Evolutionary conservation across 1,284 basidiomycete species (phyloP).

Genomic region (Pseudomicrostroma phylloplanum): DNA sequence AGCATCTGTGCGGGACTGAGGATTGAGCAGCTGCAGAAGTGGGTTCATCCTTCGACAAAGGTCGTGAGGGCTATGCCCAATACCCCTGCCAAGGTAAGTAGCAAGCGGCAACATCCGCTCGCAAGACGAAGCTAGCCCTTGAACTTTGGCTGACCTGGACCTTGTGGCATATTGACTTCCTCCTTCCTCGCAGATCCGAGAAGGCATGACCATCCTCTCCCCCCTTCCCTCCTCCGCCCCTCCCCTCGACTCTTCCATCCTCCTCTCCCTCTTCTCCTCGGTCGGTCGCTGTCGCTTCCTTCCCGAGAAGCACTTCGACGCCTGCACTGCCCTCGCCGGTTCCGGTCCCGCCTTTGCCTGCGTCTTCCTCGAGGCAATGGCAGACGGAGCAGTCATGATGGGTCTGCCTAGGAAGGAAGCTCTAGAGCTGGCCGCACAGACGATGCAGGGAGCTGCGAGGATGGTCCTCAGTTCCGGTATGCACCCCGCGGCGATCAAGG

Average conservation of each 20-base stretch:
- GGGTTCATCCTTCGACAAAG: slow-evolving; percentile 70
- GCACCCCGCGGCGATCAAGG: slow-evolving; percentile 95
- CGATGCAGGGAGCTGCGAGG: slow-evolving; percentile 89
- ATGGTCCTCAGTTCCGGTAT: slow-evolving; percentile 83
- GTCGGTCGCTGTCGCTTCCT: slow-evolving; percentile 43
- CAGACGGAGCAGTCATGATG: slow-evolving; percentile 99
- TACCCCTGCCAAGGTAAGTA: slow-evolving; percentile 81
- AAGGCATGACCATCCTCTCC: slow-evolving; percentile 49
- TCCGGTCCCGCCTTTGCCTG: slow-evolving; percentile 95
- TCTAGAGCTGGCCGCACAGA: slow-evolving; percentile 89
- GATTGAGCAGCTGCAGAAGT: slow-evolving; percentile 68
- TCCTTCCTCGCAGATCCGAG: slow-evolving; percentile 30
- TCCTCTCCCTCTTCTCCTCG: slow-evolving; percentile 43
- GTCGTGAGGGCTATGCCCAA: slow-evolving; percentile 98
- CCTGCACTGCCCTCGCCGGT: slow-evolving; percentile 90
- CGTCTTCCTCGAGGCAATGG: slow-evolving; percentile 96
- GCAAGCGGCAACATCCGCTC: neutral
- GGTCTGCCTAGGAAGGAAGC: slow-evolving; percentile 89
- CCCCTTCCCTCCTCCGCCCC: slow-evolving; percentile 24
- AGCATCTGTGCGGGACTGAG: slow-evolving; percentile 95
- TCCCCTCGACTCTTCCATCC: slow-evolving; percentile 27
- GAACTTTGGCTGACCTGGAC: neutral
- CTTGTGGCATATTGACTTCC: neutral
- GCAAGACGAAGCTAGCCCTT: neutral
- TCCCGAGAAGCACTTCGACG: slow-evolving; percentile 70